Percentiles rank a stretch among this genome's conserved stretches.
These are phyloP conservation scores for Candida sp. DNA, from an alignment of 1,139 yeast species.

Conservation along the genomic window DNA sequence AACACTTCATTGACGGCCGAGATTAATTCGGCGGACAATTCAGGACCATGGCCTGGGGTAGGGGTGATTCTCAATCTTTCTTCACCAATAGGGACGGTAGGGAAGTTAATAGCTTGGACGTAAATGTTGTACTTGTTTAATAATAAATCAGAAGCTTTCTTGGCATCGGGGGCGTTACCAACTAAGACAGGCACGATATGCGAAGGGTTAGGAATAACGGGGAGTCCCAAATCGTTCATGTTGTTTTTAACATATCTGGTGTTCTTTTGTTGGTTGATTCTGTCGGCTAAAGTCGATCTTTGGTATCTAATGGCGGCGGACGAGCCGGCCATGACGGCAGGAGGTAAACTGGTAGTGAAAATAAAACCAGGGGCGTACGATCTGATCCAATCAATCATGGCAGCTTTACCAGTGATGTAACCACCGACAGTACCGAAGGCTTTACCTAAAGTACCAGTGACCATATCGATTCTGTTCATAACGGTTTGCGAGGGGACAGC, in stretches of 20 bases:
- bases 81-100: constrained; percentile 94
- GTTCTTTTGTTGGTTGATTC: constrained; percentile 82
- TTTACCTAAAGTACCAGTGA: constrained; percentile 97
- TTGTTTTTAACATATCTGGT: constrained; percentile 81
- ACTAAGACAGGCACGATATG: constrained; percentile 95
- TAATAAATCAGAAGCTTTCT: constrained; percentile 84
- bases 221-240: constrained; percentile 72
- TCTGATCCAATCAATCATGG: constrained; percentile 90
- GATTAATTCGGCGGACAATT: constrained; percentile 72
- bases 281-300: constrained; percentile 70
- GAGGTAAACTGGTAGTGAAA: constrained; percentile 95
- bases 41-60: constrained; percentile 90
- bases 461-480: constrained; percentile 89
- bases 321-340: constrained; percentile 96
- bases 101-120: constrained; percentile 98
- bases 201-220: constrained; percentile 96
- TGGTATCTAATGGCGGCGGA: constrained; percentile 83
- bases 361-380: constrained; percentile 97
- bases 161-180: constrained; percentile 93
- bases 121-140: constrained; percentile 83
- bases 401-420: constrained; percentile 85
- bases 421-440: constrained; percentile 99
- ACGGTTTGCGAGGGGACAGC: constrained; percentile 52
- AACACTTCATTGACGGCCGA: constrained; percentile 81
- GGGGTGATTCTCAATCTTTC: constrained; percentile 97